Evolutionary conservation across 2,329 filamentous ascomycete species (phyloP), one percentile per base, ranked within the genome.

Genomic region (Lachnellula subtilissima): DNA sequence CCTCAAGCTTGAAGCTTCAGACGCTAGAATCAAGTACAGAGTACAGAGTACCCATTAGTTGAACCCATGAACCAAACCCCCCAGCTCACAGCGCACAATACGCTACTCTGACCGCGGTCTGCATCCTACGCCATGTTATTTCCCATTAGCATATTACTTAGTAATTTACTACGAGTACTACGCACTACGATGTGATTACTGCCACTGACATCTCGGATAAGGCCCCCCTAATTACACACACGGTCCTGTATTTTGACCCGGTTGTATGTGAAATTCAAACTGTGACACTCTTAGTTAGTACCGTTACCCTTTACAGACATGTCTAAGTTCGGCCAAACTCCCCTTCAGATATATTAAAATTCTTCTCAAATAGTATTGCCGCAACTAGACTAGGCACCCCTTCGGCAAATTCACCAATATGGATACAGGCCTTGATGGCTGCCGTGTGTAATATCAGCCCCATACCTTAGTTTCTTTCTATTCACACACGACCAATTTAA

Each of bases 131-230:
- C 55, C 55, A 55, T 58, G 47, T 54, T 32, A 17, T 22, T 43
- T 36, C 47, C 51, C 22, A 48, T 55, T 51, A 54, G 54, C 51
- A 53, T 54, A 32, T 9, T 32, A 32, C 28, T 28, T 28, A 8
- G 28, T 28, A 28, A 28, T 28, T 28, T 28, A 28, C 28, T 28
- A 28, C 28, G 28, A 28, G 28, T 28, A 9, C 8, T 9, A 32
- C 58, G 55, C 55, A 53, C 57, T 57, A 39, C 57, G 60, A 45
- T 57, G 51, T 58, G 57, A 56, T 59, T 56, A 54, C 59, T 65
- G 61, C 60, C 62, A 64, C 64, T 65, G 58, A 52, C 51, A 66
- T 64, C 56, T 65, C 59, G 63, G 61, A 63, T 46, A 45, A 54
- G 61, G 55, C 54, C 57, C 55, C 55, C 50, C 59, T 56, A 58